phyloP scores from a whole-genome alignment of 768 basidiomycete genomes.

The Phanerodontia chrysosporium region DNA sequence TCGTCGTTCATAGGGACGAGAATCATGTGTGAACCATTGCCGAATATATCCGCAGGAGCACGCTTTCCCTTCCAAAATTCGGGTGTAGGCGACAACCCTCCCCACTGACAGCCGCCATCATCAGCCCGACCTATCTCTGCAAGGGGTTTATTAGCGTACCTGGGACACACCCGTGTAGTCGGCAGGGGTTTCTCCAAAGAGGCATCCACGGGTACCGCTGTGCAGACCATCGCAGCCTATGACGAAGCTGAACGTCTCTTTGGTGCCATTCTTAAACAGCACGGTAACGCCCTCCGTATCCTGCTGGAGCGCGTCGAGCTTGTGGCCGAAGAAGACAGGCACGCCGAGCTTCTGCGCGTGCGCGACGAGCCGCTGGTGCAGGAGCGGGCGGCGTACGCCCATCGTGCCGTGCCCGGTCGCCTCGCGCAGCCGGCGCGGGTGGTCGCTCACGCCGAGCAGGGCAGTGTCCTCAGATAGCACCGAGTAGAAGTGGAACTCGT shows the following conservation, averaged over 20 bases:
- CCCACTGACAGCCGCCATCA: background rate
- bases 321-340: slow-evolving; percentile 30
- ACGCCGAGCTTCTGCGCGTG: slow-evolving; percentile 30
- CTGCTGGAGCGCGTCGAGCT: slow-evolving; percentile 30
- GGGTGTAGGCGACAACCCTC: background rate
- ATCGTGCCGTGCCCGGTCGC: background rate
- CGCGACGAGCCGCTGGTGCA: slow-evolving; percentile 29
- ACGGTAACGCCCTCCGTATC: slow-evolving; percentile 28
- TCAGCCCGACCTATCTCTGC: no score
- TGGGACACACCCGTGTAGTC: slow-evolving; percentile 1
- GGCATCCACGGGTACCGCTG: slow-evolving; percentile 30
- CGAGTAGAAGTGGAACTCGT: slow-evolving; percentile 7
- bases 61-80: background rate
- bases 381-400: slow-evolving; percentile 25
- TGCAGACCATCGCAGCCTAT: slow-evolving; percentile 45
- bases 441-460: background rate
- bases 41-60: background rate
- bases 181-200: slow-evolving; percentile 2
- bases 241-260: slow-evolving; percentile 34
- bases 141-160: background rate
- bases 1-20: background rate
- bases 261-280: slow-evolving; percentile 31
- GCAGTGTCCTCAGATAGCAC: slow-evolving; percentile 6
- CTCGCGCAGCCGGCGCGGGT: background rate
- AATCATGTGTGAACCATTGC: background rate